Percentiles rank a stretch among this genome's conserved stretches.
Conservation (phyloP, 108 stramenopile genomes). For the Ochromonas danica region DNA sequence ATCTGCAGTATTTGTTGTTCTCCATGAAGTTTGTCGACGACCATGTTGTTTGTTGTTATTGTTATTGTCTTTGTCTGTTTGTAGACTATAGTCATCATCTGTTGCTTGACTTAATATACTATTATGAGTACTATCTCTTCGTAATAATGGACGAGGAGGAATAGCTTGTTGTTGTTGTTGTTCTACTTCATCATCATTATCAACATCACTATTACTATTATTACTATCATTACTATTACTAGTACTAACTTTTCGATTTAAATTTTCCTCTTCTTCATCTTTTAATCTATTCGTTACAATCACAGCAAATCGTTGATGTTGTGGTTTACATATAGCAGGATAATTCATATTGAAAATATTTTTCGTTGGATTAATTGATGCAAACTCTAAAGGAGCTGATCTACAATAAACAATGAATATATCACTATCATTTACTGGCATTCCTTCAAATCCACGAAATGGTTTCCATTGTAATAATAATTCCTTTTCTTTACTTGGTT, state of each 20-base stretch:
- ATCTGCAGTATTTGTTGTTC: neutral
- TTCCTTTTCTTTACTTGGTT: neutral
- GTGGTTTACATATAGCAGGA: neutral
- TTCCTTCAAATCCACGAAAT: slow-evolving; percentile 10
- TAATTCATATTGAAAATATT: neutral
- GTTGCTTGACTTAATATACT: neutral
- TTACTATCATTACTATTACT: neutral
- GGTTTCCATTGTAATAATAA: neutral
- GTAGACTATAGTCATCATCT: too few relatives aligned
- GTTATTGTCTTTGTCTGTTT: too few relatives aligned
- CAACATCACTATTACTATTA: neutral
- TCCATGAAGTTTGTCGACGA: too few relatives aligned
- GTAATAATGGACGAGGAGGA: neutral
- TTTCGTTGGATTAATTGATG: slow-evolving; percentile 9
- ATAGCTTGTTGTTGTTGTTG: neutral
- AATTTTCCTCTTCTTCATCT: neutral
- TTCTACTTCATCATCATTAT: neutral
- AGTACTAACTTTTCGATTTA: neutral
- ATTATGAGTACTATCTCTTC: neutral
- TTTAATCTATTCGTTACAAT: neutral
- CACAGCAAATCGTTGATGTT: neutral
- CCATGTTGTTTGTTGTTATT: too few relatives aligned
- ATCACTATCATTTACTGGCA: neutral
- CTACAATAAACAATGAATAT: slow-evolving; percentile 14
- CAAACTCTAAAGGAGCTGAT: slow-evolving; percentile 2